phyloP scores from a whole-genome alignment of 306 rosid genomes.

The Crotalaria pallida region DNA sequence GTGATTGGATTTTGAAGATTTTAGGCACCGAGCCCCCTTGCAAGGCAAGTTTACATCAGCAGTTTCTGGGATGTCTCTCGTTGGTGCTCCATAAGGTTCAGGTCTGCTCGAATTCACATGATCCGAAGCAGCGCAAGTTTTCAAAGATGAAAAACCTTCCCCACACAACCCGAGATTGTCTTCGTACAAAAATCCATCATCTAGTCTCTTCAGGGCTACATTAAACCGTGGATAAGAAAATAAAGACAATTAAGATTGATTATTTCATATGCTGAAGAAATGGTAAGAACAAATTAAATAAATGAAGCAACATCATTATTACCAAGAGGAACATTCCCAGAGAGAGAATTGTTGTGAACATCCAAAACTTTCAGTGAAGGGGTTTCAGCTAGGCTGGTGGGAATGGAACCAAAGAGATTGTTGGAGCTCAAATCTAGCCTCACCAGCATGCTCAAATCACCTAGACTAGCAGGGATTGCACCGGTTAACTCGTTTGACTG shows the following conservation, averaged over 20 bases:
- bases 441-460: conserved; percentile 43
- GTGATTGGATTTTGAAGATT: conserved; percentile 40
- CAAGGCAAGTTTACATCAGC: conserved; percentile 71
- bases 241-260: neutral
- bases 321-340: conserved; percentile 82
- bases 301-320: conserved; percentile 1
- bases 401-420: conserved; percentile 73
- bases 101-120: conserved; percentile 36
- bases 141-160: conserved; percentile 53
- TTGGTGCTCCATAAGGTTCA: conserved; percentile 51
- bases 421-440: conserved; percentile 73
- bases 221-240: conserved; percentile 15
- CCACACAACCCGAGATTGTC: conserved; percentile 82
- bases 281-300: neutral
- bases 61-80: conserved; percentile 69
- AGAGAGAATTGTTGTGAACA: conserved; percentile 69
- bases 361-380: conserved; percentile 57
- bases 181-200: conserved; percentile 56
- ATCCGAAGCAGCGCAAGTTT: conserved; percentile 44
- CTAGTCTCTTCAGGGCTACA: conserved; percentile 66
- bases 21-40: conserved; percentile 52
- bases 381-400: conserved; percentile 57
- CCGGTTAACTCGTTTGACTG: conserved; percentile 58
- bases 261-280: neutral
- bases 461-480: conserved; percentile 72